phyloP scores from a whole-genome alignment of 2,329 filamentous ascomycete genomes.

The Fusarium lyarnte region DNA sequence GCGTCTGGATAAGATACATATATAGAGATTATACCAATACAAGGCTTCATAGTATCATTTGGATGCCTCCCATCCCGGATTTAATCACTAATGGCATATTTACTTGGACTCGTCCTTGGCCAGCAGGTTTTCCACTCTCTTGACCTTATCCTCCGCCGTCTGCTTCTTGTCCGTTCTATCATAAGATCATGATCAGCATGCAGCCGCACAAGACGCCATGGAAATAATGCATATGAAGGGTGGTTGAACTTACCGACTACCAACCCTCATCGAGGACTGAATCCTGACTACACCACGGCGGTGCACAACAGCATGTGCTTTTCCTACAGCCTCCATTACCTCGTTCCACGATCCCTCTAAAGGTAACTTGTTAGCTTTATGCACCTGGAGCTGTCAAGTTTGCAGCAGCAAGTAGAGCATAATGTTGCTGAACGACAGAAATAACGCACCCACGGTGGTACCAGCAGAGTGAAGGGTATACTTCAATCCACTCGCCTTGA shows the following conservation, averaged over 20 bases:
- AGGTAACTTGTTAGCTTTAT: background rate
- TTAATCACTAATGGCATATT: background rate
- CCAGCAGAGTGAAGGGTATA: constrained; percentile 94
- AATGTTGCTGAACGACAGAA: background rate
- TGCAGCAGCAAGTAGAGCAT: background rate
- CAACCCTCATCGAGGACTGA: constrained; percentile 88
- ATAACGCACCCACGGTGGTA: constrained; percentile 82
- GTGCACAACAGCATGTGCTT: constrained; percentile 83
- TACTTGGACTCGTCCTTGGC: constrained; percentile 36
- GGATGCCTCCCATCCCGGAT: background rate
- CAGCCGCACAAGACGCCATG: background rate
- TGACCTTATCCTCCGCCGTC: constrained; percentile 82
- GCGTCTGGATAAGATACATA: background rate
- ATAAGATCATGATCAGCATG: background rate
- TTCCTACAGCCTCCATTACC: constrained; percentile 86
- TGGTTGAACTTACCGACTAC: constrained; percentile 69
- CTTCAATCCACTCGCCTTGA: constrained; percentile 81
- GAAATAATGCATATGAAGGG: background rate
- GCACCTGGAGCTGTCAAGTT: background rate
- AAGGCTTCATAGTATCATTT: background rate
- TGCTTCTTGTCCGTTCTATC: constrained; percentile 85
- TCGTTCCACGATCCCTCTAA: constrained; percentile 91
- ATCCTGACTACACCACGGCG: constrained; percentile 80
- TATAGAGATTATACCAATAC: background rate
- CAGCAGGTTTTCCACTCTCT: constrained; percentile 64